Evolutionary conservation across 225 moss, liverwort and hornwort genomes (phyloP).

Genomic region (Sphagnum tenellum): DNA sequence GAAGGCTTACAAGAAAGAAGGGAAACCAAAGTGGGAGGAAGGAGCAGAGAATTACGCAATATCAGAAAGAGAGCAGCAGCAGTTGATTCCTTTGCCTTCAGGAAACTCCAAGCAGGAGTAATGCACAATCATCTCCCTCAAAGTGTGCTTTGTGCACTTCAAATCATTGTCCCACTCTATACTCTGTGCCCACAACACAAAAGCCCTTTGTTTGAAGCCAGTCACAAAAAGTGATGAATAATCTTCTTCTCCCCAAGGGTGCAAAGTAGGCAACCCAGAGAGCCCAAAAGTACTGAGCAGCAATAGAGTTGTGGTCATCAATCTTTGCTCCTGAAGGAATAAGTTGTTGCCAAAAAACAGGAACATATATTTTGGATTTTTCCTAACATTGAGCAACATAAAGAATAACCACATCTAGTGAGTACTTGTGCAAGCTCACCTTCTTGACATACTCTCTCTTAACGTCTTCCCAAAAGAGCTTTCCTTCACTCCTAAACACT

Average conservation of each 20-base stretch:
- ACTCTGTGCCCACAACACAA: conserved; percentile 16
- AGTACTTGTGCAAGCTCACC: conserved; percentile 1
- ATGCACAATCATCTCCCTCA: conserved; percentile 90
- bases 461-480: conserved; percentile 69
- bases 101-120: conserved; percentile 60
- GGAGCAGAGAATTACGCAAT: conserved; percentile 16
- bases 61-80: conserved; percentile 57
- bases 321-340: no score
- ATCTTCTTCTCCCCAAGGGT: no score
- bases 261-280: no score
- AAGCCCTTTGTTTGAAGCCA: background rate
- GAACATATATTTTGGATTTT: no score
- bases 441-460: conserved; percentile 62
- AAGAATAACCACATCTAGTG: no score
- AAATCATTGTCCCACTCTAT: conserved; percentile 79
- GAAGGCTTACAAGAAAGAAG: background rate
- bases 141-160: conserved; percentile 71
- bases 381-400: no score
- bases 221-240: background rate
- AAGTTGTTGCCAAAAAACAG: no score
- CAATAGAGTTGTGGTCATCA: no score
- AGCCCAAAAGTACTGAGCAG: no score
- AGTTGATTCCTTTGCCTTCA: conserved; percentile 63
- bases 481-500: conserved; percentile 60
- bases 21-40: background rate